Evolutionary conservation across 768 basidiomycete genomes (phyloP), one percentile per base, ranked within the genome.

Genomic region (Lentinula aciculospora): DNA sequence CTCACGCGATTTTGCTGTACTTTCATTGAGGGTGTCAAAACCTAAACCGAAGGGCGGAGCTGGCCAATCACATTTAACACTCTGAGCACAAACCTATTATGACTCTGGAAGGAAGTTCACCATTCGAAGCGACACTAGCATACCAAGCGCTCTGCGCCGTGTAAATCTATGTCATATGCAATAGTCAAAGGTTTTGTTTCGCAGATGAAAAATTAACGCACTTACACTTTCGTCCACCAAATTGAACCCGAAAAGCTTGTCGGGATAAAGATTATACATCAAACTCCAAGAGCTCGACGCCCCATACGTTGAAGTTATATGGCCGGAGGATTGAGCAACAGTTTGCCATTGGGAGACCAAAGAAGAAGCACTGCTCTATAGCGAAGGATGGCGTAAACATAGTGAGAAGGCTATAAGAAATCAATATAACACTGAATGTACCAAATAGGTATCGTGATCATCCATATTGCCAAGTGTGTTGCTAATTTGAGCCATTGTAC

Each of bases 191-290:
- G 15, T 29, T n/a, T 2, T 25, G 19, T 21, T 8, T 37, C n/a
- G 23, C 10, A 15, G n/a, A 39, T 8, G 0, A 10, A 36, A n/a
- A 45, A 25, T 32, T 8, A 29, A 27, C 17, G 25, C 1, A 42
- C 60, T 8, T 4, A 62, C 61, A 29, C 27, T 28, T 34, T 27
- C 31, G 25, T 56, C 31, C 17, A 62, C 54, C 21, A 62, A 45
- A 21, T 44, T 40, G 25, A 58, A 56, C 5, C 69, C 68, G 5
- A 81, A 64, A 23, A 80, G 65, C 58, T 64, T 68, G 57, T 81
- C 79, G 23, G 74, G 75, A 46, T 72, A 81, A 53, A 81, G 37
- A 66, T 80, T 81, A 63, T 81, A 81, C 15, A 72, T 65, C 34
- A 76, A 59, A 5, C 71, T 73, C 75, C 72, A 76, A 5, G 61